Evolutionary conservation across 148 eudicot genomes (phyloP).

Genomic region (Tetragonia tetragonoides): DNA sequence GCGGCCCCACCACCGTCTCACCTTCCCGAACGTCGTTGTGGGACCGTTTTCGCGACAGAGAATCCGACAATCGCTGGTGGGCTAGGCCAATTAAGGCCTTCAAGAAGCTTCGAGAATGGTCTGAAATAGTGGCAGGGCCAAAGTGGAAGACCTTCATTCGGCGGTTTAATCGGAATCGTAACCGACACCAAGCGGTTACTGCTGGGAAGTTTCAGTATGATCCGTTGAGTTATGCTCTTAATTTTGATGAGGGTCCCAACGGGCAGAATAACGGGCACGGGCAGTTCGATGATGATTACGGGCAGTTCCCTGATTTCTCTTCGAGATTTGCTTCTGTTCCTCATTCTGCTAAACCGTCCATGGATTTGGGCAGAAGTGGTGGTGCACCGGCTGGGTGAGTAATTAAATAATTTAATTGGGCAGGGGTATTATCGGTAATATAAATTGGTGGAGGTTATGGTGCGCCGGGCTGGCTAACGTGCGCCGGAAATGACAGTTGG

Average conservation of each 20-base stretch:
- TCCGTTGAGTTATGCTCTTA: constrained; percentile 66
- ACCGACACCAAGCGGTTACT: neutral
- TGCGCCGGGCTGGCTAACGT: constrained; percentile 14
- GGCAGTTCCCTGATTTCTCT: constrained; percentile 34
- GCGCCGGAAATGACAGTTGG: neutral
- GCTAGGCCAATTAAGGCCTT: constrained; percentile 47
- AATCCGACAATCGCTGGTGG: constrained; percentile 33
- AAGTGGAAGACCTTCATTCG: constrained; percentile 87
- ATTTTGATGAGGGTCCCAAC: constrained; percentile 60
- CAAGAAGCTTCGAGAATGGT: constrained; percentile 75
- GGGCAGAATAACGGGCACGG: constrained; percentile 27
- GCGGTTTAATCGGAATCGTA: constrained; percentile 38
- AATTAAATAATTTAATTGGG: too few species aligned
- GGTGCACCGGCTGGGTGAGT: constrained; percentile 24
- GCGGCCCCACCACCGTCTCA: constrained; percentile 25
- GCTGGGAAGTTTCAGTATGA: constrained; percentile 60
- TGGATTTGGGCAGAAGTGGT: constrained; percentile 33
- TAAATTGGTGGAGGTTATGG: neutral
- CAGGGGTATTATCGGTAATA: neutral
- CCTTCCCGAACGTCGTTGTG: constrained; percentile 14
- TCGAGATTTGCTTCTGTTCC: constrained; percentile 10
- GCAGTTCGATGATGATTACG: constrained; percentile 30
- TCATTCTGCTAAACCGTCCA: constrained; percentile 26
- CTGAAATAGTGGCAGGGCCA: constrained; percentile 75
- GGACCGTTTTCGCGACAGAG: constrained; percentile 21